Evolutionary conservation across 371 early-diverging fungal genomes (phyloP).

Genomic region (Lichtheimia ramosa): DNA sequence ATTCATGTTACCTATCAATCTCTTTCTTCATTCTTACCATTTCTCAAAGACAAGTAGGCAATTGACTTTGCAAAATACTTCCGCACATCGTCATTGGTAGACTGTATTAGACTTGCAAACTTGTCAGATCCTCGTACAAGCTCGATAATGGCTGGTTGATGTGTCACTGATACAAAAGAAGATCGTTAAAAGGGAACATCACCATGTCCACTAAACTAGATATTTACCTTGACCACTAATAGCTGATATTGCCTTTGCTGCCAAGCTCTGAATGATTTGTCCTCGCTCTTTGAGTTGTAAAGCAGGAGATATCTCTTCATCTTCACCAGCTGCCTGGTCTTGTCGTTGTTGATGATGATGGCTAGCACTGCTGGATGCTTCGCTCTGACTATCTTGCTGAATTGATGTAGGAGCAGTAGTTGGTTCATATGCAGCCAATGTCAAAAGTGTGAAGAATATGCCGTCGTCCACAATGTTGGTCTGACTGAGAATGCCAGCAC

Average conservation of each 20-base stretch:
- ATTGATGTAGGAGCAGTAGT: background rate
- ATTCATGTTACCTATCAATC: background rate
- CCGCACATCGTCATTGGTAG: slow-evolving; percentile 36
- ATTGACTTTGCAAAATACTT: slow-evolving; percentile 63
- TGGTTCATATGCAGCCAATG: slow-evolving; percentile 31
- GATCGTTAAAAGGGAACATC: slow-evolving; percentile 9
- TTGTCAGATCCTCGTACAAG: slow-evolving; percentile 25
- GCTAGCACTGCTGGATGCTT: background rate
- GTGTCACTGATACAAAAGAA: slow-evolving; percentile 14
- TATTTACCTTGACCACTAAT: slow-evolving; percentile 39
- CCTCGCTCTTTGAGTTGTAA: slow-evolving; percentile 24
- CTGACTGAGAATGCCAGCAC: slow-evolving; percentile 44
- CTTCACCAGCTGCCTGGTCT: background rate
- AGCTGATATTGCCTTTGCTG: slow-evolving; percentile 49
- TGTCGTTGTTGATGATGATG: background rate
- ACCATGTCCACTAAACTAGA: background rate
- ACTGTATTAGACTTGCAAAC: slow-evolving; percentile 32
- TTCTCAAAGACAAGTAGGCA: slow-evolving; percentile 59
- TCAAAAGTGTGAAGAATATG: slow-evolving; percentile 29
- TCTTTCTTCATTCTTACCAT: slow-evolving; percentile 29
- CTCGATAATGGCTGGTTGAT: slow-evolving; percentile 45
- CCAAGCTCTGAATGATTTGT: slow-evolving; percentile 36
- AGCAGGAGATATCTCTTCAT: slow-evolving; percentile 6
- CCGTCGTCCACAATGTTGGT: slow-evolving; percentile 42
- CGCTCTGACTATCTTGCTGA: background rate